Conservation (phyloP, 441 rosid species). For the Adansonia grandidieri region DNA sequence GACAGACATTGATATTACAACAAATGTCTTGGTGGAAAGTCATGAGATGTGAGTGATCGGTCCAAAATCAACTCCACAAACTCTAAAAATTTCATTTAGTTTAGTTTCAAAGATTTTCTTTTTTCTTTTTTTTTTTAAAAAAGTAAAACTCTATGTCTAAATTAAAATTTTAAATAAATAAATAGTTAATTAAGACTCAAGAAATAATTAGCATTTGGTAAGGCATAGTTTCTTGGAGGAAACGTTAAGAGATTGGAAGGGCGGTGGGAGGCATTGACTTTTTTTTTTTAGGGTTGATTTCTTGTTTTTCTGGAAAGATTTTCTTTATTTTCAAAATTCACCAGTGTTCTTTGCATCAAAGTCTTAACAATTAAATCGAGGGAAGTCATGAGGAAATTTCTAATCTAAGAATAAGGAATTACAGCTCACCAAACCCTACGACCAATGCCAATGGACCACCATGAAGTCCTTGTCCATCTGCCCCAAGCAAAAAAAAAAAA, state of each 20-base stretch:
- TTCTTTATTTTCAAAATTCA: neutral
- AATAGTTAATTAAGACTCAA: too few relatives aligned
- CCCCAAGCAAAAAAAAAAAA: neutral
- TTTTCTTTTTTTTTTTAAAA: too few relatives aligned
- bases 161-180: too few relatives aligned
- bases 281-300: neutral
- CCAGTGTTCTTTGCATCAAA: neutral
- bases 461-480: neutral
- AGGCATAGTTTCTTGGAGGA: neutral
- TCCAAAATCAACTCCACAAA: neutral
- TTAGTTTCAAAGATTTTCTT: neutral
- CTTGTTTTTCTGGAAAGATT: too few relatives aligned
- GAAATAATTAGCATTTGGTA: too few relatives aligned
- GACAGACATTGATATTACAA: neutral
- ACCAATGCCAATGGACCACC: neutral
- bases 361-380: neutral
- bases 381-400: neutral
- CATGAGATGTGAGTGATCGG: neutral
- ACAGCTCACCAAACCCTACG: neutral
- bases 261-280: constrained; percentile 20
- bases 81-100: neutral
- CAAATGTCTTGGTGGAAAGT: neutral
- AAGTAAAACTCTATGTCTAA: too few relatives aligned
- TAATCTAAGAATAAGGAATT: too few relatives aligned
- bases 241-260: constrained; percentile 7